Percentiles rank a stretch among this genome's conserved stretches.
Conservation (phyloP, 345 rosid genomes). For the Corymbia maculata region DNA sequence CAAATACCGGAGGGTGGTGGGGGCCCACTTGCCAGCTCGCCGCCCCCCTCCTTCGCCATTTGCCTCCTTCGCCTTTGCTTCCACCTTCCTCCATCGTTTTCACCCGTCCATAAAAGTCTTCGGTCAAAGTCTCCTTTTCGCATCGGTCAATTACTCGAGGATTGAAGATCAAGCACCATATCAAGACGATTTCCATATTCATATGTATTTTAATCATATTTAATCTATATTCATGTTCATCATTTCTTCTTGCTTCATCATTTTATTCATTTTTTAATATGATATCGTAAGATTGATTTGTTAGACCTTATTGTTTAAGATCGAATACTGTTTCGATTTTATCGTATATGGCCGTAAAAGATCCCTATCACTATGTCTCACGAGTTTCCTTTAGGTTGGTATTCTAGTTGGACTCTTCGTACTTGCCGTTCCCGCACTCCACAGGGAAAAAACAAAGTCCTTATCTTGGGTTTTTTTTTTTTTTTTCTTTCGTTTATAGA, state of each 20-base stretch:
- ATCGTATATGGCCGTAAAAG: neutral
- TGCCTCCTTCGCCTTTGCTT: neutral
- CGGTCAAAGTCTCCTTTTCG: neutral
- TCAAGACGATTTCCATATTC: neutral
- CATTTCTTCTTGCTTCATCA: neutral
- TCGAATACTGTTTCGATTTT: neutral
- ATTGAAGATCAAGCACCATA: neutral
- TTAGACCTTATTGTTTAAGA: fast-evolving
- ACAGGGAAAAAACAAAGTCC: neutral
- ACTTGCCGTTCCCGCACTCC: neutral
- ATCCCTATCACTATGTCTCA: neutral
- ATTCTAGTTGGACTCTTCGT: neutral
- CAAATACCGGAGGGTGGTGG: neutral
- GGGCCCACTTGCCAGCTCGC: neutral
- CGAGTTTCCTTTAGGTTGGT: neutral
- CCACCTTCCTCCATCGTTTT: neutral
- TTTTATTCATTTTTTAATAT: neutral
- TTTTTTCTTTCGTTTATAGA: neutral
- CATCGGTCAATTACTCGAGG: neutral
- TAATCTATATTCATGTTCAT: neutral
- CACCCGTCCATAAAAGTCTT: neutral
- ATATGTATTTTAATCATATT: neutral
- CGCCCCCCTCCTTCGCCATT: neutral
- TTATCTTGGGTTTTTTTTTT: too few species aligned
- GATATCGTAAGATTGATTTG: neutral